These are phyloP conservation scores for Evernia prunastri DNA, from an alignment of 495 filamentous ascomycete genomes.

Conservation along the genomic window DNA sequence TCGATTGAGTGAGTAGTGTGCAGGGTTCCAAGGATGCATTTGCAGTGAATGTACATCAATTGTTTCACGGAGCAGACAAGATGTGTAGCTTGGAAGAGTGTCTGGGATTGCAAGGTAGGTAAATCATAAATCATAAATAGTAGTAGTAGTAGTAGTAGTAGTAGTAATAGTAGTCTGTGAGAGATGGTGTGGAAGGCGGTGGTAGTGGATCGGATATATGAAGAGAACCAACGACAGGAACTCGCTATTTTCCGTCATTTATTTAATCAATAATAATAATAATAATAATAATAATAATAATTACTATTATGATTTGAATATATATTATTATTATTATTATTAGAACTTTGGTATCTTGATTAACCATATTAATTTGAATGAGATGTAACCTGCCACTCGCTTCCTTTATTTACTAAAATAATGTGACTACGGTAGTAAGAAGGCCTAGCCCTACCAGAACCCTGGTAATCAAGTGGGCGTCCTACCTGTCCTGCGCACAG, in stretches of 20 bases:
- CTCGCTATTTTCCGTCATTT: constrained; percentile 11
- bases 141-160: neutral
- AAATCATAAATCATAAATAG: neutral
- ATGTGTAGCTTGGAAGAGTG: neutral
- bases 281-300: no score
- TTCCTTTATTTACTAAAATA: constrained; percentile 3
- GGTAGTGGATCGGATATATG: constrained; percentile 18
- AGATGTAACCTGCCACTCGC: constrained; percentile 3
- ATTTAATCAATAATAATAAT: neutral
- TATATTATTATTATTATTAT: neutral
- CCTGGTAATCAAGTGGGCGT: constrained; percentile 3
- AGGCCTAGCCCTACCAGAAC: neutral
- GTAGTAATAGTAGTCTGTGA: neutral
- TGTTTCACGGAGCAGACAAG: constrained; percentile 10
- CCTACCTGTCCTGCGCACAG: neutral
- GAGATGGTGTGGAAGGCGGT: constrained; percentile 8
- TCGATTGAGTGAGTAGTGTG: neutral
- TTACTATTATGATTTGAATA: no score
- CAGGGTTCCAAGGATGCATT: neutral
- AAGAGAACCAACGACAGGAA: constrained; percentile 20
- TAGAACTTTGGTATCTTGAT: no score
- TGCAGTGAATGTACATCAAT: neutral
- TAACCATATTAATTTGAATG: neutral
- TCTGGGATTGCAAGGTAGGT: neutral
- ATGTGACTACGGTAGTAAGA: neutral